Percentiles rank a stretch among this genome's conserved stretches.
Conservation (phyloP, 495 filamentous ascomycete species). For the Podospora australis region DNA sequence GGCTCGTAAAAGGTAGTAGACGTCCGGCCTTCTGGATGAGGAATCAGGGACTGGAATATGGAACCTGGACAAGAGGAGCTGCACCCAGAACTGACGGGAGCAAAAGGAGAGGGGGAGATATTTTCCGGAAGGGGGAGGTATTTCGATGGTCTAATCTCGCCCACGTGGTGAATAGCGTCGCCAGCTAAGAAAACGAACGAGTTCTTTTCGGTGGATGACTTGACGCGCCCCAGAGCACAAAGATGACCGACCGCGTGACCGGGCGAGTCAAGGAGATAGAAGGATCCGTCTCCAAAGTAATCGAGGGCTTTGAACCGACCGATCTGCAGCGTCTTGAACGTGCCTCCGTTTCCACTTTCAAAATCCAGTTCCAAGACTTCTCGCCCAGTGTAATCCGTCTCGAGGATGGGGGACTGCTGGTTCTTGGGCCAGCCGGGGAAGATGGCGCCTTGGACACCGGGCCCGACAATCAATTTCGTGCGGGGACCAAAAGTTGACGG, state of each 20-base stretch:
- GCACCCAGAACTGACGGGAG: slow-evolving; percentile 4
- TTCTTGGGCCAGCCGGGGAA: slow-evolving; percentile 48
- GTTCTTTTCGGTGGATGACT: slow-evolving; percentile 24
- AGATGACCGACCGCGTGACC: slow-evolving; percentile 55
- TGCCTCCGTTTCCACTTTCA: not conserved
- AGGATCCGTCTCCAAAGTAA: slow-evolving; percentile 55
- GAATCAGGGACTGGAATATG: slow-evolving; percentile 34
- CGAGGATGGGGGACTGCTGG: slow-evolving; percentile 31
- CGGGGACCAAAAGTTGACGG: slow-evolving; percentile 42
- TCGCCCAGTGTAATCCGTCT: slow-evolving; percentile 38
- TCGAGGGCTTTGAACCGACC: slow-evolving; percentile 49
- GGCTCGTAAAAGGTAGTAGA: no score
- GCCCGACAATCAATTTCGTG: slow-evolving; percentile 51
- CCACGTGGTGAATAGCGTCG: slow-evolving; percentile 48
- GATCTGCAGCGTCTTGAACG: slow-evolving; percentile 29
- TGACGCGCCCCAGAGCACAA: slow-evolving; percentile 48
- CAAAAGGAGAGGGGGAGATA: slow-evolving; percentile 37
- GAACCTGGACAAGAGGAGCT: slow-evolving; percentile 30
- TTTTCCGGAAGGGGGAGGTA: slow-evolving; percentile 41
- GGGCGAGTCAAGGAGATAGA: slow-evolving; percentile 52
- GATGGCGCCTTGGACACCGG: slow-evolving; percentile 43
- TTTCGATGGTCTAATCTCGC: slow-evolving; percentile 47
- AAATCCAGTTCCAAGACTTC: slow-evolving; percentile 44
- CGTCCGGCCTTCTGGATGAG: slow-evolving; percentile 19
- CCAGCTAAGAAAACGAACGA: slow-evolving; percentile 53